Base-by-base conservation (phyloP, 257 asterid species). In the Solanum chmielewskii region DNA sequence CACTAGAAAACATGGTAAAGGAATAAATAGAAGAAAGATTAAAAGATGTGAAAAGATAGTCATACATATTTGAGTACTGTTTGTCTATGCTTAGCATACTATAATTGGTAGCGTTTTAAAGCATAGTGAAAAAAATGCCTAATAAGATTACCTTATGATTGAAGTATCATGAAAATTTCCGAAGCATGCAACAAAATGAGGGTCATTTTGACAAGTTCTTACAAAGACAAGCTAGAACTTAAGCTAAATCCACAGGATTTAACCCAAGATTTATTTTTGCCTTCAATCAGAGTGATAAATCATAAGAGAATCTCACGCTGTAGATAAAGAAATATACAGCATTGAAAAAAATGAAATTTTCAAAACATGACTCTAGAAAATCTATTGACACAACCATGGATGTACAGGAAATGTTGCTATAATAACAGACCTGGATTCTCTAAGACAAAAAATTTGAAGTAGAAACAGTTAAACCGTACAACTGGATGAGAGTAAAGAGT, bases 401-500 rank as follows among this genome's bases (percentile, higher is more conserved):
- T 78, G 44, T 80, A 29, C 11, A 6, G 84, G 85, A 80, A 68
- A 80, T 29, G n/a, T 29, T 78, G 42, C 85, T 49, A 80, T 16
- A 27, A 49, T 49, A 80, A 47, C 85, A 47, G 29, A 47, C 31
- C n/a, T 47, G 85, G 29, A 80, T 49, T 49, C 11, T 47, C 85
- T 47, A 80, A 80, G 85, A 49, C 64, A 80, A 77, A 80, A 80
- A 7, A 29, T 29, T 74, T 80, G 73, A 69, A 86, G 82, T 83
- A 78, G 69, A 47, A 49, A 85, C 39, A 86, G 84, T 71, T 84
- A n/a, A 75, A 88, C 70, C 98, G 83, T 89, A 95, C 99, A 64
- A 96, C 99, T 81, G 99, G 99, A 91, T 96, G 99, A 89, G 99
- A 96, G 91, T 96, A 94, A 88, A 93, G 90, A 16, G 93, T 95